phyloP scores from a whole-genome alignment of 768 basidiomycete genomes.

The Leccinum obscurum region DNA sequence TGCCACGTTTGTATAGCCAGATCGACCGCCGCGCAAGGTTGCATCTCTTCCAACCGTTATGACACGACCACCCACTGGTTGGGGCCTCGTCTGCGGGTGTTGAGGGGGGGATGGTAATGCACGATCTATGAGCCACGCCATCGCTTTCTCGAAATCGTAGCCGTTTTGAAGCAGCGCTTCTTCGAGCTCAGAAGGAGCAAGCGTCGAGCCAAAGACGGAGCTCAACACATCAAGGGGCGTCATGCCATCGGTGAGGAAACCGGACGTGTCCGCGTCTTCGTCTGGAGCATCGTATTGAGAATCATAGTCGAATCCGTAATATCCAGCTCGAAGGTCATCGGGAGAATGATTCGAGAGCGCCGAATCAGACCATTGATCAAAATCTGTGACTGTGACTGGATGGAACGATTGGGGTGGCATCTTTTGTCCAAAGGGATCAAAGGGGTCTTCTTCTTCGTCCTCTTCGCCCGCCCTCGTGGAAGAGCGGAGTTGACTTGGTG shows the following conservation, averaged over 20 bases:
- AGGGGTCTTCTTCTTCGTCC: conserved; percentile 82
- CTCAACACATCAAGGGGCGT: conserved; percentile 95
- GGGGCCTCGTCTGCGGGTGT: conserved; percentile 44
- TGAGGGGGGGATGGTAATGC: conserved; percentile 48
- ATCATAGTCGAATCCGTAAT: conserved; percentile 35
- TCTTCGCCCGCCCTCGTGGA: conserved; percentile 58
- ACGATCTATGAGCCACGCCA: conserved; percentile 91
- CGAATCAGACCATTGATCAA: conserved; percentile 59
- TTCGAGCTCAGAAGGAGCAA: conserved; percentile 90
- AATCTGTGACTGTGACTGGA: conserved; percentile 62
- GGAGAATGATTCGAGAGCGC: conserved; percentile 53
- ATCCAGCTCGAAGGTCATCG: conserved; percentile 45
- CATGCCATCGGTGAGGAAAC: conserved; percentile 86
- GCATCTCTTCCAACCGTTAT: conserved; percentile 62
- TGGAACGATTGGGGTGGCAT: conserved; percentile 55
- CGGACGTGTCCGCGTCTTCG: conserved; percentile 52
- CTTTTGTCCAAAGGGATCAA: conserved; percentile 67
- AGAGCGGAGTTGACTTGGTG: conserved; percentile 71
- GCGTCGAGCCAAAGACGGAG: conserved; percentile 89
- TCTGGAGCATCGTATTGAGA: conserved; percentile 31
- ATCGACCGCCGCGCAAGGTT: conserved; percentile 43
- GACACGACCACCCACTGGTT: conserved; percentile 66
- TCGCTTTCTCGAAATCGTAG: conserved; percentile 94
- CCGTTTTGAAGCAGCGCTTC: conserved; percentile 86
- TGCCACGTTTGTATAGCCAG: conserved; percentile 31